These are phyloP conservation scores for Parasarocladium wereldwijsianum DNA, from an alignment of 2,329 filamentous ascomycete genomes.

Conservation along the genomic window DNA sequence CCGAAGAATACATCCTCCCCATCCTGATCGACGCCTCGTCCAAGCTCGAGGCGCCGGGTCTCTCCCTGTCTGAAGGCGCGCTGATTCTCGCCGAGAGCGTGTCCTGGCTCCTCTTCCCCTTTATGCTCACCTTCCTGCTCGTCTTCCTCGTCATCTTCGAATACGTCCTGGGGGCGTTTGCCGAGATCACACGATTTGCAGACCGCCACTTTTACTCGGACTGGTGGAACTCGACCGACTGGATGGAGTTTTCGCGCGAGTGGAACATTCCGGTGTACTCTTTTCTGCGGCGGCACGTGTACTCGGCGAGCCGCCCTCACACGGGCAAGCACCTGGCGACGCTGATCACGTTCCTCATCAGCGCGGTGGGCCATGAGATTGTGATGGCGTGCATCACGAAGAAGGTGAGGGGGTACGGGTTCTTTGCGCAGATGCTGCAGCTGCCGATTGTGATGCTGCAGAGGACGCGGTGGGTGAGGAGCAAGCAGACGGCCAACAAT, in stretches of 20 bases:
- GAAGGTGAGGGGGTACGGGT: constrained; percentile 89
- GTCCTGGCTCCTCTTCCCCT: constrained; percentile 84
- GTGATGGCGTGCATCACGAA: constrained; percentile 98
- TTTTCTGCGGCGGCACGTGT: constrained; percentile 89
- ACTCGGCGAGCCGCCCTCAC: constrained; percentile 63
- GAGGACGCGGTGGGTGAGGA: constrained; percentile 60
- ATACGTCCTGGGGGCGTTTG: constrained; percentile 86
- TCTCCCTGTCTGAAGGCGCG: constrained; percentile 43
- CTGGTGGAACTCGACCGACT: constrained; percentile 69
- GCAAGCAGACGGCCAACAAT: constrained; percentile 69
- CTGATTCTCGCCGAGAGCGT: constrained; percentile 83
- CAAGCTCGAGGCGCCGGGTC: constrained; percentile 29
- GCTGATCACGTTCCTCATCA: constrained; percentile 81
- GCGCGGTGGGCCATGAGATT: constrained; percentile 79
- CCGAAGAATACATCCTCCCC: constrained; percentile 90
- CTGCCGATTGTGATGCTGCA: constrained; percentile 90
- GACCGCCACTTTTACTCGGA: constrained; percentile 85
- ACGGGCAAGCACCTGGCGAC: constrained; percentile 69
- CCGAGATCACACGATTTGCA: constrained; percentile 84
- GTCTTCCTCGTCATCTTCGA: constrained; percentile 98
- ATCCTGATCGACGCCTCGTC: constrained; percentile 59
- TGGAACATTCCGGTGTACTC: constrained; percentile 98
- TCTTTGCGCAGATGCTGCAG: constrained; percentile 91
- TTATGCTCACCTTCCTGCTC: constrained; percentile 89
- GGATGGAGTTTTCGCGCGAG: constrained; percentile 90